Conservation (phyloP, 106 monocot species). For the Platanthera guangdongensis region DNA sequence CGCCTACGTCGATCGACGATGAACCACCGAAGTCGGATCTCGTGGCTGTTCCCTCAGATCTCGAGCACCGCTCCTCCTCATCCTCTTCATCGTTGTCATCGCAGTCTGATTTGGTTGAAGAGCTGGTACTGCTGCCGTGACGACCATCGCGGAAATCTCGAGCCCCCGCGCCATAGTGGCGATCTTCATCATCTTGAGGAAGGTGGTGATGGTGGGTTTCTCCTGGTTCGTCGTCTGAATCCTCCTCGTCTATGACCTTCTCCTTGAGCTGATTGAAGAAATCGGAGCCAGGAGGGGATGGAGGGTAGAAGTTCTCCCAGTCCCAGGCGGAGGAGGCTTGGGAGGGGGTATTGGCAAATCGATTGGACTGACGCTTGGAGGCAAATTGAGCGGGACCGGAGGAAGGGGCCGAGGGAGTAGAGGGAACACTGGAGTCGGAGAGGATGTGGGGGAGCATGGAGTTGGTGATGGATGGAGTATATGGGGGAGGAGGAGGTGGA, state of each 20-base stretch:
- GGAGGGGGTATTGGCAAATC: slow-evolving; percentile 45
- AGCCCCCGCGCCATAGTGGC: background rate
- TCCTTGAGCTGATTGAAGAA: slow-evolving; percentile 61
- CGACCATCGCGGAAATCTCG: slow-evolving; percentile 6
- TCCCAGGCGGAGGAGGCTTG: slow-evolving; percentile 87
- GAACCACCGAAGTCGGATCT: slow-evolving; percentile 38
- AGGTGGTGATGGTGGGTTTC: slow-evolving; percentile 13
- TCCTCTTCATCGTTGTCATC: slow-evolving; percentile 21
- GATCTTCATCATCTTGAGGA: slow-evolving; percentile 19
- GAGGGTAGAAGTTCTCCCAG: slow-evolving; percentile 94
- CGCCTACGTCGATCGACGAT: background rate
- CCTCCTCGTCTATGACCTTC: slow-evolving; percentile 13
- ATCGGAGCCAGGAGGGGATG: slow-evolving; percentile 86
- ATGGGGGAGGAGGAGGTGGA: slow-evolving; percentile 8
- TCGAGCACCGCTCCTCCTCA: slow-evolving; percentile 21
- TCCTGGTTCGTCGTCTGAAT: slow-evolving; percentile 7
- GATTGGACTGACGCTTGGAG: slow-evolving; percentile 10
- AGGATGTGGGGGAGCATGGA: slow-evolving; percentile 30
- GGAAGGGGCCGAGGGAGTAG: slow-evolving; percentile 14
- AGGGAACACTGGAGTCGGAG: slow-evolving; percentile 18
- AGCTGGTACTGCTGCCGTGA: slow-evolving; percentile 32
- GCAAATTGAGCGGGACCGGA: slow-evolving; percentile 4
- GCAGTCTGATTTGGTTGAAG: slow-evolving; percentile 32
- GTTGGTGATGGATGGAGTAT: slow-evolving; percentile 20
- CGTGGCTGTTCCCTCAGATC: slow-evolving; percentile 37